phyloP scores from a whole-genome alignment of 768 basidiomycete species.

The Naganishia kalamii region DNA sequence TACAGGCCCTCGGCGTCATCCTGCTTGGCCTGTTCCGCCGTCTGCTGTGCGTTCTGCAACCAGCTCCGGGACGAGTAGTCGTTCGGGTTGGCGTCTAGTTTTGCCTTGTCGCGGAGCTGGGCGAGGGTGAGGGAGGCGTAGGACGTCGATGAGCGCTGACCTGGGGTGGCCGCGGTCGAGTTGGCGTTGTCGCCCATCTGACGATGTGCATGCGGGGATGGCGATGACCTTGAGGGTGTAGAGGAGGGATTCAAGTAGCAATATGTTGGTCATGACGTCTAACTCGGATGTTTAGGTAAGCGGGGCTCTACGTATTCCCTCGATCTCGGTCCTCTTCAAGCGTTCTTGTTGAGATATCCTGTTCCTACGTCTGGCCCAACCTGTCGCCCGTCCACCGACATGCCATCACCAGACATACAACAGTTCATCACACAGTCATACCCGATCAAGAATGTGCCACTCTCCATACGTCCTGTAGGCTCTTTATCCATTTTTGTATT shows the following conservation, averaged over 20 bases:
- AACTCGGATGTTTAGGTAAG: too few species aligned
- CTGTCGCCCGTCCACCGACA: neutral
- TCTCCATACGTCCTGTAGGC: conserved; percentile 41
- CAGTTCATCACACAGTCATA: conserved; percentile 22
- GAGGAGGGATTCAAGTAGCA: too few species aligned
- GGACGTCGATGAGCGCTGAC: too few species aligned
- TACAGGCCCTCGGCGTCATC: conserved; percentile 13
- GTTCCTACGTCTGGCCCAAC: neutral
- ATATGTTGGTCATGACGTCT: too few species aligned
- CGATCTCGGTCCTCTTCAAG: too few species aligned
- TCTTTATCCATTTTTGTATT: neutral
- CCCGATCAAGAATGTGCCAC: conserved; percentile 34
- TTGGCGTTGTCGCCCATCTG: too few species aligned
- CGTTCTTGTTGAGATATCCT: too few species aligned
- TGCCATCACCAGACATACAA: neutral
- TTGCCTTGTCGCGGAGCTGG: conserved; percentile 17
- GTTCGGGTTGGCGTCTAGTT: conserved; percentile 7
- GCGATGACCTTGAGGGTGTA: too few species aligned
- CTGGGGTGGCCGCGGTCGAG: too few species aligned
- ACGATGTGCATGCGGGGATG: too few species aligned
- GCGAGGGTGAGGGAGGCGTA: conserved; percentile 9
- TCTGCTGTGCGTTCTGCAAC: conserved; percentile 13
- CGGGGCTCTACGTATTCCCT: too few species aligned
- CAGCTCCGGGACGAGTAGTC: conserved; percentile 17
- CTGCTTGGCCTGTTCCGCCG: conserved; percentile 17